Base-by-base conservation (phyloP, 2,329 filamentous ascomycete species). In the Aspergillus sp. region DNA sequence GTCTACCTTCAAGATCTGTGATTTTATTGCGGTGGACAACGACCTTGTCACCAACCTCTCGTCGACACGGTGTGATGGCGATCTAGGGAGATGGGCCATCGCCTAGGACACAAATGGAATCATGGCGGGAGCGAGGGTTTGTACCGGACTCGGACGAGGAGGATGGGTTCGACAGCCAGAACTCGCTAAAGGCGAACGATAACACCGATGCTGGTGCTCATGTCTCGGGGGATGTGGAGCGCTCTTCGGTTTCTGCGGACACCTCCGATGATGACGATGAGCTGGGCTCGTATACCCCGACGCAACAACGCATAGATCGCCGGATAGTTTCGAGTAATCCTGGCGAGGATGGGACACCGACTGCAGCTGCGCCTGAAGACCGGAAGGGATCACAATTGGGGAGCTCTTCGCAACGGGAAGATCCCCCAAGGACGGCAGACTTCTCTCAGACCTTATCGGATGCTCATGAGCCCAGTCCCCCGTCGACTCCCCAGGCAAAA, bases 81-180 rank as follows among this genome's bases (percentile, higher is more conserved):
- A 46, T 43, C 43, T 69, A 66, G 56, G 65, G 68, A 65, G 56
- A 73, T 73, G 71, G 69, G 65, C 59, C 52, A 65, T 61, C 56
- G 57, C 57, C 63, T 64, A 53, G 63, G 53, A 61, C 60, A 63
- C 66, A 67, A 72, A 75, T 74, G 71, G 72, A 75, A 71, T 67
- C 69, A 71, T 80, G 77, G 77, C 73, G 73, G 64, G 69, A 74
- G 65, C 72, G 73, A 67, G 77, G 77, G 49, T 80, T 73, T 71
- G 77, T 80, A 55, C 75, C 75, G 55, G 77, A 79, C 64, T 79
- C 77, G 41, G 77, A 80, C 54, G 73, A 75, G 17, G 74, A 75
- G 45, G 73, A 73, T 45, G 70, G 70, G 45, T 65, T 72, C 43
- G 73, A 74, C 24, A 71, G 64, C 44, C 65, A 72, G 51, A 60